Percentiles rank a stretch among this genome's conserved stretches.
These are phyloP conservation scores for Pyricularia pennisetigena DNA, from an alignment of 2,329 filamentous ascomycete genomes.

Conservation along the genomic window DNA sequence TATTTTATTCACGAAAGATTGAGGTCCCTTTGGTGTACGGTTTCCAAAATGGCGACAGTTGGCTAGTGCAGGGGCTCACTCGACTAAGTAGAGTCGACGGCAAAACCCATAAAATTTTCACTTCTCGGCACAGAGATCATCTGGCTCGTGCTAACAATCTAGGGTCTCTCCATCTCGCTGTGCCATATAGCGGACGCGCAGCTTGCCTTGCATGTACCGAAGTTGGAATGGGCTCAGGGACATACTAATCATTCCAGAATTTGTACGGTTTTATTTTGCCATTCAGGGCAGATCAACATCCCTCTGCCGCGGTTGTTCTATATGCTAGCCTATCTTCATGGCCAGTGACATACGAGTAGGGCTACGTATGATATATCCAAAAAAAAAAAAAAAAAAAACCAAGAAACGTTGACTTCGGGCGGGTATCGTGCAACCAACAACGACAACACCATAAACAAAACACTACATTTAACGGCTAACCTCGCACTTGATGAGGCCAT, in stretches of 20 bases:
- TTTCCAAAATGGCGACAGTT: background rate
- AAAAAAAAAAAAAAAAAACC: background rate
- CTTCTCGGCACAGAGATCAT: background rate
- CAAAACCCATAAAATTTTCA: background rate
- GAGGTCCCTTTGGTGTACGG: background rate
- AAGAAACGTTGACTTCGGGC: background rate
- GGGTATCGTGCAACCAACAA: background rate
- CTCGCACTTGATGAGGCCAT: conserved; percentile 91
- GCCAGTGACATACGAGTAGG: background rate
- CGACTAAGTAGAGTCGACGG: background rate
- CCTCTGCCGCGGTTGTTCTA: background rate
- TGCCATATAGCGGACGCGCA: background rate
- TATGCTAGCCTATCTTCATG: background rate
- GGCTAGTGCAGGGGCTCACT: background rate
- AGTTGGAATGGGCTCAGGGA: background rate
- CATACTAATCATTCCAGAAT: background rate
- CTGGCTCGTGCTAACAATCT: background rate
- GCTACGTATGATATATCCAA: background rate
- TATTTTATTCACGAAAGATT: background rate
- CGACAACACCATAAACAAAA: background rate
- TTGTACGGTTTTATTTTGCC: too few relatives aligned
- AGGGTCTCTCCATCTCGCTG: background rate
- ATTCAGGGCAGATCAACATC: background rate
- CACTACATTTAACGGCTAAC: conserved; percentile 46
- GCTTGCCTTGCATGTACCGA: background rate